Conservation (phyloP, 225 moss, liverwort and hornwort species). For the Physcomitrium patens region DNA sequence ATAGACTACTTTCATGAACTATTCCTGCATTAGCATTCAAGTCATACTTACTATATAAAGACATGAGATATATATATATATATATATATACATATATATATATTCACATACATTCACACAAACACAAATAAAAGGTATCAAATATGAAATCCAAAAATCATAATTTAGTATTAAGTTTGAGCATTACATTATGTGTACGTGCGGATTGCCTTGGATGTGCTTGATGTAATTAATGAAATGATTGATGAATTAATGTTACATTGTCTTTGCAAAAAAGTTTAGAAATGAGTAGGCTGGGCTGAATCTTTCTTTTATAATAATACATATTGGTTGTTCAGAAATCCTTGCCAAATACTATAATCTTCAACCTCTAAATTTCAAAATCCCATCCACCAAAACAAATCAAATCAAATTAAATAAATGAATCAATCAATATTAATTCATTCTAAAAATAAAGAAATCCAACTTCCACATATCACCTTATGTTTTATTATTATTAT, state of each 20-base stretch:
- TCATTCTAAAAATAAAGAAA: neutral
- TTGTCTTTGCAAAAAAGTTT: neutral
- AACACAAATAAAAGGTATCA: too few species aligned
- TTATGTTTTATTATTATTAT: too few species aligned
- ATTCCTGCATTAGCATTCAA: too few species aligned
- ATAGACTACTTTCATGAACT: too few species aligned
- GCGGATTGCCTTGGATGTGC: too few species aligned
- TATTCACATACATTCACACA: too few species aligned
- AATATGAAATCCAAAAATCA: too few species aligned
- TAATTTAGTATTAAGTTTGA: constrained; percentile 7
- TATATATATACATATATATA: too few species aligned
- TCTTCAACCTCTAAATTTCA: constrained; percentile 10
- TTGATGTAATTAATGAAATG: neutral
- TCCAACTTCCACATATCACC: neutral
- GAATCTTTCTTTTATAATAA: neutral
- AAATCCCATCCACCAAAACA: neutral
- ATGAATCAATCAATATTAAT: too few species aligned
- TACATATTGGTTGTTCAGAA: neutral
- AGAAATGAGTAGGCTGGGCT: neutral
- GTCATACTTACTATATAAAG: too few species aligned
- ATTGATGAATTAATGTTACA: neutral
- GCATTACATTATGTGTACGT: neutral
- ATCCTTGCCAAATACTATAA: neutral
- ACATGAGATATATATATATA: too few species aligned
- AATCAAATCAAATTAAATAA: too few species aligned